Evolutionary conservation across 495 filamentous ascomycete species (phyloP).

Genomic region (Aspergillus coremiiformis): DNA sequence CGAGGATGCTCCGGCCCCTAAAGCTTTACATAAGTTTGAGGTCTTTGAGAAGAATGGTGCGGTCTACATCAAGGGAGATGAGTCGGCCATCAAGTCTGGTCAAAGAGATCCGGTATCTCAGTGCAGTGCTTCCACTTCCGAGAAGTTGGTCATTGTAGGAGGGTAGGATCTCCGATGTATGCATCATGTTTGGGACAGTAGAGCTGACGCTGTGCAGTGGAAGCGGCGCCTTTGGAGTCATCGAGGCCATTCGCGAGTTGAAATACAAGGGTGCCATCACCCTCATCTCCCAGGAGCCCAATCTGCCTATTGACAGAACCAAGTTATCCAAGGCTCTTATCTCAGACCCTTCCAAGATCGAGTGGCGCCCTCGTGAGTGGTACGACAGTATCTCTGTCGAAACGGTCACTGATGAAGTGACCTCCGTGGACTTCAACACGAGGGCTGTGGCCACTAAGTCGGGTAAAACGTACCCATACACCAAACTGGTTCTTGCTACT

Average conservation of each 20-base stretch:
- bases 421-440: slow-evolving; percentile 61
- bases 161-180: slow-evolving; percentile 43
- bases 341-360: slow-evolving; percentile 69
- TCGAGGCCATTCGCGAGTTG: slow-evolving; percentile 73
- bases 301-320: slow-evolving; percentile 82
- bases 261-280: slow-evolving; percentile 79
- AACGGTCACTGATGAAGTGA: slow-evolving; percentile 66
- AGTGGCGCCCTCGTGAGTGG: slow-evolving; percentile 66
- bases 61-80: slow-evolving; percentile 77
- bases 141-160: slow-evolving; percentile 81
- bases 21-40: slow-evolving; percentile 73
- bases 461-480: slow-evolving; percentile 65
- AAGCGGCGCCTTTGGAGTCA: slow-evolving; percentile 67
- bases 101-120: slow-evolving; percentile 65
- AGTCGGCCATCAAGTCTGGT: slow-evolving; percentile 69
- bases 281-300: slow-evolving; percentile 74
- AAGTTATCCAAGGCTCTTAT: slow-evolving; percentile 94
- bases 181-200: neutral
- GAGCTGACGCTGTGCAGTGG: slow-evolving; percentile 42
- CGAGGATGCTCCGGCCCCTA: slow-evolving; percentile 86
- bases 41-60: slow-evolving; percentile 68
- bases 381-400: slow-evolving; percentile 70
- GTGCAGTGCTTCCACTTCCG: slow-evolving; percentile 54
- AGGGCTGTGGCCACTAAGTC: slow-evolving; percentile 67
- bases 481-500: slow-evolving; percentile 82